phyloP scores from a whole-genome alignment of 306 rosid genomes.

The Begonia loranthoides region DNA sequence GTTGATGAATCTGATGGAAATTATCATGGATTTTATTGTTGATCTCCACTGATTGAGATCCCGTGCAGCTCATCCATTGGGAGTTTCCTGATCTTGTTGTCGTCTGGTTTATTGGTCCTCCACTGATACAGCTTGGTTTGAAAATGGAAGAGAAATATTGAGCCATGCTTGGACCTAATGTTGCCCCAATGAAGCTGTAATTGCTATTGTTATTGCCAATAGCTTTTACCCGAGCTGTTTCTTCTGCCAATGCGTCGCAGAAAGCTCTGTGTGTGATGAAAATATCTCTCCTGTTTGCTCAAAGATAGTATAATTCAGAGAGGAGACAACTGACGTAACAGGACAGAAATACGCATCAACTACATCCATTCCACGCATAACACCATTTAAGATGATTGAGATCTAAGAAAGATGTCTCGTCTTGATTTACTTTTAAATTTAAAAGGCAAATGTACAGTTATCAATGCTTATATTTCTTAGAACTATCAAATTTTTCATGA shows the following conservation, averaged over 20 bases:
- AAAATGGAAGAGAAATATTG: slow-evolving; percentile 40
- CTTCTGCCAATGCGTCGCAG: slow-evolving; percentile 93
- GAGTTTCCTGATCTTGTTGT: slow-evolving; percentile 11
- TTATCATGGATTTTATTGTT: slow-evolving; percentile 16
- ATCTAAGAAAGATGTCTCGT: too few relatives aligned
- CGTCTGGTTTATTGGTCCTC: slow-evolving; percentile 18
- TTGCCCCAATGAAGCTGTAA: slow-evolving; percentile 28
- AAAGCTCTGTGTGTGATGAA: slow-evolving; percentile 88
- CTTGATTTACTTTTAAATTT: too few relatives aligned
- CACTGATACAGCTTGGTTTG: slow-evolving; percentile 39
- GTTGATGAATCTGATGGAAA: slow-evolving; percentile 42
- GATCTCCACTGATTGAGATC: slow-evolving; percentile 11
- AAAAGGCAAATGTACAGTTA: too few relatives aligned
- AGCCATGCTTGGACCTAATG: slow-evolving; percentile 24
- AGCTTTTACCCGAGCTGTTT: slow-evolving; percentile 69
- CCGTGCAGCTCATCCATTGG: slow-evolving; percentile 28
- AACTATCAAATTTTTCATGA: too few relatives aligned
- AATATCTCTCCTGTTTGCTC: slow-evolving; percentile 67
- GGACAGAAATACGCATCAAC: too few relatives aligned
- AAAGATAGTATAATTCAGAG: background rate
- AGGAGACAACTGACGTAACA: background rate
- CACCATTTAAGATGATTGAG: too few relatives aligned
- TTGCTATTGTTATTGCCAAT: slow-evolving; percentile 17
- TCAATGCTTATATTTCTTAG: too few relatives aligned
- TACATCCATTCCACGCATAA: too few relatives aligned